phyloP scores from a whole-genome alignment of 2,329 filamentous ascomycete genomes.

The Sclerotiophoma versabilis region DNA sequence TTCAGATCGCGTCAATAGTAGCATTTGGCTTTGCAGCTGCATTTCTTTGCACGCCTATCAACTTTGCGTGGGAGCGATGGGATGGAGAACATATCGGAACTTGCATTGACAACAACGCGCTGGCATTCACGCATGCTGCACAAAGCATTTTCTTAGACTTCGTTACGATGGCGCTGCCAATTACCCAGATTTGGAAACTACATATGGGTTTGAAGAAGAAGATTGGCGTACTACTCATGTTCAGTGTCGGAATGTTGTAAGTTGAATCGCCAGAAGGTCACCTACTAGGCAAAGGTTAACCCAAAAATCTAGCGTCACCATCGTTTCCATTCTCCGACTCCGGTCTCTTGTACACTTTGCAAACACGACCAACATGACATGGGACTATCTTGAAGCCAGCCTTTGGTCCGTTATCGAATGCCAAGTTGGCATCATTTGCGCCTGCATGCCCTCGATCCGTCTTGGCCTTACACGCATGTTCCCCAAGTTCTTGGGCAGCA shows the following conservation, averaged over 20 bases:
- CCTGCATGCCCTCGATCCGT: conserved; percentile 51
- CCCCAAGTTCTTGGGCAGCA: conserved; percentile 11
- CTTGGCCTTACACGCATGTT: conserved; percentile 32
- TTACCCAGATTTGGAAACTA: conserved; percentile 39
- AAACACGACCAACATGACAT: conserved; percentile 48
- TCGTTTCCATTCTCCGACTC: conserved; percentile 53
- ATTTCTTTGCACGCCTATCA: conserved; percentile 43
- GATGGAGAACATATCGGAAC: conserved; percentile 35
- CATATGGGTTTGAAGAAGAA: conserved; percentile 45
- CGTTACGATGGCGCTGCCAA: conserved; percentile 38
- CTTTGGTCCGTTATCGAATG: conserved; percentile 51
- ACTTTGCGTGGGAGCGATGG: conserved; percentile 40
- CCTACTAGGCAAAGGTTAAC: not conserved
- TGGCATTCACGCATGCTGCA: conserved; percentile 40
- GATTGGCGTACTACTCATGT: conserved; percentile 46
- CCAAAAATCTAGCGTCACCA: conserved; percentile 47
- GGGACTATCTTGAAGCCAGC: conserved; percentile 18
- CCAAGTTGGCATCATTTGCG: conserved; percentile 52
- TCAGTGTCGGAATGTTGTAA: conserved; percentile 47
- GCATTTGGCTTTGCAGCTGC: conserved; percentile 25
- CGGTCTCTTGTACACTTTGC: conserved; percentile 51
- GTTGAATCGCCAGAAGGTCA: not conserved
- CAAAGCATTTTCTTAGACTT: conserved; percentile 40
- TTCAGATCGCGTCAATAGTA: conserved; percentile 28
- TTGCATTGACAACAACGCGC: conserved; percentile 44